Conservation (phyloP, 108 stramenopile genomes). For the Cyclotella baltica region DNA sequence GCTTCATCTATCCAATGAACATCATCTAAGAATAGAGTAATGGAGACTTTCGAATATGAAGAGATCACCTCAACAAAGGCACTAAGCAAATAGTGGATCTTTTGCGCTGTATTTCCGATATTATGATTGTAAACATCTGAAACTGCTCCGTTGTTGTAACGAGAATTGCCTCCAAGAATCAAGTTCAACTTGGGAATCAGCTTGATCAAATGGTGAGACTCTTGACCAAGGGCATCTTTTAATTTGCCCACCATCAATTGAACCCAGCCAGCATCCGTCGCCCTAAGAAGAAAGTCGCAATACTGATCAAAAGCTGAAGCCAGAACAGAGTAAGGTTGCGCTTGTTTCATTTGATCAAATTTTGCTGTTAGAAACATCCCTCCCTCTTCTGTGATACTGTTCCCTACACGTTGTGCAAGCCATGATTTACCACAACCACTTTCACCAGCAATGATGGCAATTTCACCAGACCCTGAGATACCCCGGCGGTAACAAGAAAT, state of each 20-base stretch:
- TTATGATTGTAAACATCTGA: neutral
- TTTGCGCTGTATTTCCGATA: neutral
- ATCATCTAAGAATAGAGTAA: slow-evolving; percentile 9
- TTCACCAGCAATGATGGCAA: neutral
- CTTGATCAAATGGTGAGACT: neutral
- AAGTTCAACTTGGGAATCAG: slow-evolving; percentile 12
- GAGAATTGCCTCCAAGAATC: neutral
- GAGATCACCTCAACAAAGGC: neutral
- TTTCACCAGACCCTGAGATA: neutral
- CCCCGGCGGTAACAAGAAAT: neutral
- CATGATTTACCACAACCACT: neutral
- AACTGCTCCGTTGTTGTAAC: too few species aligned
- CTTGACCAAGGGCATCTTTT: slow-evolving; percentile 14
- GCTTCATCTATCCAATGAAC: slow-evolving; percentile 23
- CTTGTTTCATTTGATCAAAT: slow-evolving; percentile 9
- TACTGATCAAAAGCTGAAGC: slow-evolving; percentile 21
- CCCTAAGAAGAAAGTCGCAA: slow-evolving; percentile 1
- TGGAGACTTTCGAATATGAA: neutral
- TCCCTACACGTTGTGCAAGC: neutral
- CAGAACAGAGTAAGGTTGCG: slow-evolving; percentile 12
- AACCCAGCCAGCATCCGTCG: neutral
- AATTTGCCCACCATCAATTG: slow-evolving; percentile 1
- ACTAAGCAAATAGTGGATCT: neutral
- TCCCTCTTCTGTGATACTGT: neutral
- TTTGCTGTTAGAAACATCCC: slow-evolving; percentile 22